These are phyloP conservation scores for Tricholoma matsutake DNA, from an alignment of 768 basidiomycete species.

Conservation along the genomic window DNA sequence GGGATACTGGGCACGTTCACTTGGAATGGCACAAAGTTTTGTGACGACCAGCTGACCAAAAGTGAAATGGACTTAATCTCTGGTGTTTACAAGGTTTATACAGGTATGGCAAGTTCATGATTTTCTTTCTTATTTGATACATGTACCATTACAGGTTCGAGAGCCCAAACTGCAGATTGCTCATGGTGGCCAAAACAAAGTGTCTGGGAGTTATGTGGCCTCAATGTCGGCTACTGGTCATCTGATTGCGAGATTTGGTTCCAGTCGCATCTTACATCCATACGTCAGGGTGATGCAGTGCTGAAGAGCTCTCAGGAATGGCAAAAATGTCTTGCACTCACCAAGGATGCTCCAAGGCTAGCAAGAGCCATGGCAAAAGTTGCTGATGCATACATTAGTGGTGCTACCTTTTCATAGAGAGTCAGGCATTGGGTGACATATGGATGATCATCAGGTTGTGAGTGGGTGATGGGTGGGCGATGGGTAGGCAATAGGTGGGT, in stretches of 20 bases:
- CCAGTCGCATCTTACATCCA: not conserved
- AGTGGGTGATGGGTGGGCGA: too few relatives aligned
- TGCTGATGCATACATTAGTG: conserved; percentile 1
- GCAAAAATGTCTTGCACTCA: not conserved
- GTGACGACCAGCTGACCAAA: not conserved
- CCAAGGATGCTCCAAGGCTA: not conserved
- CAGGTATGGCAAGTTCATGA: not conserved
- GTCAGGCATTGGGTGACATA: not conserved
- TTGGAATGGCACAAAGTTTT: not conserved
- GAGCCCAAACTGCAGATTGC: conserved; percentile 1
- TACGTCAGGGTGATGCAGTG: conserved; percentile 5
- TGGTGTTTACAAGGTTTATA: too few relatives aligned
- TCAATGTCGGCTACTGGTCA: too few relatives aligned
- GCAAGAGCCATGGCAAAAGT: not conserved
- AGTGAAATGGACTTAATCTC: too few relatives aligned
- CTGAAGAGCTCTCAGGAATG: not conserved
- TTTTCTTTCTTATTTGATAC: not conserved
- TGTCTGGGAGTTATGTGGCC: conserved; percentile 8
- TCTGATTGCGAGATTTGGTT: conserved; percentile 20
- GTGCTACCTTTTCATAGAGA: not conserved
- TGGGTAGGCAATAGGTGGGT: too few relatives aligned
- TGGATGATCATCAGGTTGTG: too few relatives aligned
- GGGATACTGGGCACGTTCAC: not conserved
- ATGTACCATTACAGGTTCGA: not conserved
- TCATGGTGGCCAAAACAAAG: conserved; percentile 15